Evolutionary conservation across 2,329 filamentous ascomycete species (phyloP), one percentile per base, ranked within the genome.

Genomic region (Emericellopsis atlantica): DNA sequence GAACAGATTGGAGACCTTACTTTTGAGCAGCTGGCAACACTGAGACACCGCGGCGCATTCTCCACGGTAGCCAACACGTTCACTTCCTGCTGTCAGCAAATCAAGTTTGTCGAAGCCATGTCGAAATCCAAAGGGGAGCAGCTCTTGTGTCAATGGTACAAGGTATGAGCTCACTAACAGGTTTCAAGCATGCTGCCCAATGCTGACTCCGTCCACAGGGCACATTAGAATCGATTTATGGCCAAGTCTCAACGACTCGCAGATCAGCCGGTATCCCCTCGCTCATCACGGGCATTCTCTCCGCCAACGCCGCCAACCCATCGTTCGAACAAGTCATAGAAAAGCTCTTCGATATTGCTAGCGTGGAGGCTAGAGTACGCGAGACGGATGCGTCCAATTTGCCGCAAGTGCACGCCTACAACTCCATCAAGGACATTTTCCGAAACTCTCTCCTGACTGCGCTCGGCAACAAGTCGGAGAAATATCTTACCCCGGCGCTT

Each of bases 1-100:
- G 67, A 75, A 32, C 65, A 63, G 8, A 74, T 90, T 32, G 88
- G 88, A 8, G 67, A 75, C 32, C 62, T 94, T 6, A 81, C 85
- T 14, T 94, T 95, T 54, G 75, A 76, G 2, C 86, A 98, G 54
- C 69, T 98, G 8, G 78, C 86, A 0, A 84, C 76, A 40, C 67
- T 98, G 24, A 76, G 92, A 33, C 92, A 98, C 58, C 76, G 92
- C 43, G 92, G 92, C 43, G 92, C 92, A 6, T 94, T 96, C 54
- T 92, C 87, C 0, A 90, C 90, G 0, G 92, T 96, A 2, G 84
- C 90, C 1, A 79, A 87, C 40, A 95, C 89, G 0, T 96, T 95
- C 58, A 74, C 78, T 1, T 71, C 76, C 22, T 93, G 88, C 52
- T 96, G 90, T 46, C 69, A 81, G 64, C 51, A 79, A 58, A 60